Conservation (phyloP, 768 basidiomycete genomes). For the Boletus reticulatus region DNA sequence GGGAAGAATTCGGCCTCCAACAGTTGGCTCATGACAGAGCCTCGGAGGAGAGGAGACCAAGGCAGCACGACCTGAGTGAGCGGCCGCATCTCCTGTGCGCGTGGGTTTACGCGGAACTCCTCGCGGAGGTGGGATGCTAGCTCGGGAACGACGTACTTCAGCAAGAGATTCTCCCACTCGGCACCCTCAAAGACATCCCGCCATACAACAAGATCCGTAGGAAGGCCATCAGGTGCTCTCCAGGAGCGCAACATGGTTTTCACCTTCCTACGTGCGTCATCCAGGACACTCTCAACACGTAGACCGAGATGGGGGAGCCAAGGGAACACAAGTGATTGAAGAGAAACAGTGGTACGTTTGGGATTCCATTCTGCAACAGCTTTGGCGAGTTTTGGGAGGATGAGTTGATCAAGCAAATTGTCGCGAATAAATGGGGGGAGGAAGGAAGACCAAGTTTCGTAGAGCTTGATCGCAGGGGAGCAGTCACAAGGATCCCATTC, state of each 20-base stretch:
- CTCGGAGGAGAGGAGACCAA: constrained; percentile 74
- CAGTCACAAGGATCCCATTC: constrained; percentile 82
- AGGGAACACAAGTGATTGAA: constrained; percentile 87
- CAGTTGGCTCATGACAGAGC: constrained; percentile 77
- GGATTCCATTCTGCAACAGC: constrained; percentile 83
- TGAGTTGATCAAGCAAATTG: constrained; percentile 93
- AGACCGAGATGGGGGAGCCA: constrained; percentile 91
- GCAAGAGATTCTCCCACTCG: constrained; percentile 90
- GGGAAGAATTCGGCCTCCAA: constrained; percentile 94
- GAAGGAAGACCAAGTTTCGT: constrained; percentile 85
- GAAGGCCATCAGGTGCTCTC: constrained; percentile 68
- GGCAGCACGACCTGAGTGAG: constrained; percentile 64
- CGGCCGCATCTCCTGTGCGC: constrained; percentile 84
- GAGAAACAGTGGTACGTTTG: constrained; percentile 51
- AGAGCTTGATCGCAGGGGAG: constrained; percentile 73
- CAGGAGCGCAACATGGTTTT: constrained; percentile 76
- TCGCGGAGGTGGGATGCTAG: constrained; percentile 79
- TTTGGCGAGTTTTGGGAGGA: constrained; percentile 88
- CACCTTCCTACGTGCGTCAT: constrained; percentile 84
- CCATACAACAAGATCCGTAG: constrained; percentile 78
- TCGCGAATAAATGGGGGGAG: constrained; percentile 90
- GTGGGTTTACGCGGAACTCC: constrained; percentile 88
- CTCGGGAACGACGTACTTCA: constrained; percentile 92
- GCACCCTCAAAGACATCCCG: constrained; percentile 74
- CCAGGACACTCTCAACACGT: constrained; percentile 79